Conservation (phyloP, 2,329 filamentous ascomycete genomes). For the Aureobasidium sp. region DNA sequence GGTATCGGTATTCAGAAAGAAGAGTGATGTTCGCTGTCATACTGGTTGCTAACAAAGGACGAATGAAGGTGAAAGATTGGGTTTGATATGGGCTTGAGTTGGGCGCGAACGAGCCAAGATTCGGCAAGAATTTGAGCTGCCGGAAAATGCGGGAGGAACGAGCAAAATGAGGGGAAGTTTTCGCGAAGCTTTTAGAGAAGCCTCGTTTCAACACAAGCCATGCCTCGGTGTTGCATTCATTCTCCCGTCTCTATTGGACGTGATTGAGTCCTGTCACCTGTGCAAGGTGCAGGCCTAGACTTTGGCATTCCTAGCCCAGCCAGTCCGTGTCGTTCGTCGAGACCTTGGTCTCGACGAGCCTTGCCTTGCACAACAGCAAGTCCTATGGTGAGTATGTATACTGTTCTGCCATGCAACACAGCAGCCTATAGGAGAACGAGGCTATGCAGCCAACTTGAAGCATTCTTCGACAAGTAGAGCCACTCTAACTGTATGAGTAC, state of each 20-base stretch:
- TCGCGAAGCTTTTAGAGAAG: background rate
- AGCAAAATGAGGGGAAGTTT: background rate
- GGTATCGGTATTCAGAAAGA: background rate
- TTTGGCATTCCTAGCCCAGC: too few species aligned
- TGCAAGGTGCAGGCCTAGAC: background rate
- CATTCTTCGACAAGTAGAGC: too few species aligned
- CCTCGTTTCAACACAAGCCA: background rate
- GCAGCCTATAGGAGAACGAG: too few species aligned
- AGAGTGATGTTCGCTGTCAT: background rate
- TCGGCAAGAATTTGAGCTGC: background rate
- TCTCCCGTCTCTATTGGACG: background rate
- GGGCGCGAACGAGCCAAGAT: slow-evolving; percentile 1
- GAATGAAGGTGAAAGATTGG: background rate
- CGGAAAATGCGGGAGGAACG: background rate
- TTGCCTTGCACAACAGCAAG: background rate
- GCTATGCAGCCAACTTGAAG: too few species aligned
- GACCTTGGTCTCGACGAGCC: background rate
- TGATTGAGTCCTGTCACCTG: background rate
- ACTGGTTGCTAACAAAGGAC: background rate
- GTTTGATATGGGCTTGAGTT: background rate
- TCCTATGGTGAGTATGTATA: background rate
- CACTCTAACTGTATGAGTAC: too few species aligned
- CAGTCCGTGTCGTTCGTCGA: background rate
- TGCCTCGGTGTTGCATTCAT: background rate
- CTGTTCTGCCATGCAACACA: background rate